Percentiles rank a stretch among this genome's conserved stretches.
Conservation (phyloP, 345 rosid species). For the Hypericum androsaemum region DNA sequence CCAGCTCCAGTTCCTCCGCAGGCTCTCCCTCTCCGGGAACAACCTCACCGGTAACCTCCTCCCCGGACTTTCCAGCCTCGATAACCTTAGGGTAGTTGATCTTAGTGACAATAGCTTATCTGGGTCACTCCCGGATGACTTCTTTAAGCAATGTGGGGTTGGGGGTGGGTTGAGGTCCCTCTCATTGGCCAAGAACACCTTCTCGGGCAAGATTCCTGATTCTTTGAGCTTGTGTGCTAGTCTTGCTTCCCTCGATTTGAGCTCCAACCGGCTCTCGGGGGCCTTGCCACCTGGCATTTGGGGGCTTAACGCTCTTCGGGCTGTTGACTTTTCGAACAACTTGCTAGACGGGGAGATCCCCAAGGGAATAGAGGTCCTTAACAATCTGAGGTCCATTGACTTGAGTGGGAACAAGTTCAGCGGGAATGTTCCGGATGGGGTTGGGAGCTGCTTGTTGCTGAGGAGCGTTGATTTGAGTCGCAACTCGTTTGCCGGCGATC, state of each 20-base stretch:
- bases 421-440: slow-evolving; percentile 51
- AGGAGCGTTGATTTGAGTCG: slow-evolving; percentile 61
- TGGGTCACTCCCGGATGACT: slow-evolving; percentile 54
- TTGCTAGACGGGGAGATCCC: slow-evolving; percentile 63
- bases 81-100: not conserved
- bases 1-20: slow-evolving; percentile 14
- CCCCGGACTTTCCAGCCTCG: not conserved
- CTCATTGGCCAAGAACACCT: slow-evolving; percentile 60
- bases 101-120: slow-evolving; percentile 49
- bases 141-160: slow-evolving; percentile 80
- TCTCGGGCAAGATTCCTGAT: slow-evolving; percentile 64
- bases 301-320: slow-evolving; percentile 60
- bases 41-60: no score
- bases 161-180: slow-evolving; percentile 52
- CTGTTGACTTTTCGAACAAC: slow-evolving; percentile 70
- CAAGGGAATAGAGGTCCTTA: slow-evolving; percentile 40
- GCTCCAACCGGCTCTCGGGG: slow-evolving; percentile 67
- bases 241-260: slow-evolving; percentile 54
- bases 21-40: no score
- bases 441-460: slow-evolving; percentile 66
- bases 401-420: slow-evolving; percentile 50
- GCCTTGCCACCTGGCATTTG: slow-evolving; percentile 54
- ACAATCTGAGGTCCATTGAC: slow-evolving; percentile 51
- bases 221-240: slow-evolving; percentile 64
- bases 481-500: slow-evolving; percentile 54